Base-by-base conservation (phyloP, 2,329 filamentous ascomycete species). In the Torrubiella hemipterigena region DNA sequence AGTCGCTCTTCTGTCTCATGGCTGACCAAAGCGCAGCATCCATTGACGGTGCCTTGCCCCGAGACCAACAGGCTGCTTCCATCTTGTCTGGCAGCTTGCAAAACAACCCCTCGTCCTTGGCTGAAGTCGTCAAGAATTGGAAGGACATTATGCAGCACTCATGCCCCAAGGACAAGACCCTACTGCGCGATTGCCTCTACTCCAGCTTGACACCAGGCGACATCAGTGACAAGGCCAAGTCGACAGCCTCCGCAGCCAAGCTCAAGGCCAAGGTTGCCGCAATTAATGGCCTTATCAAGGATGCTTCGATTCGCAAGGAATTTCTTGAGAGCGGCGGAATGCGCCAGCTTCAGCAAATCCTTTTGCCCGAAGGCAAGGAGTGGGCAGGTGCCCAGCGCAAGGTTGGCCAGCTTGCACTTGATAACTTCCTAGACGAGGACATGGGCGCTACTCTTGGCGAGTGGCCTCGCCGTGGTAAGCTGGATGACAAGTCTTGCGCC, bases 341-440 rank as follows among this genome's bases (percentile, higher is more conserved):
- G 62, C 51, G 54, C 17, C 56, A 62, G 19, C 54, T 77, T 6
- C 56, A 76, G 11, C 59, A 64, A 26, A 59, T 75, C 6, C 60
- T 79, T 21, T 43, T 59, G 4, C 58, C 55, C 7, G 52, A 61
- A 16, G 61, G 55, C n/a, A 50, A 55, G 5, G 57, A 60, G 17
- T 71, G 73, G 58, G 61, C 61, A 11, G 46, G 54, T 2, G 63
- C 68, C 6, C 62, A 68, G 45, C 62, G 61, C 35, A 72, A 67
- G 44, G 65, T 69, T 16, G 71, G 67, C 2, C 61, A 73, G 37
- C 58, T 80, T 34, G 61, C 78, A 17, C 59, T 69, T 20, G 77
- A 81, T 45, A 75, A 65, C 37, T 81, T 81, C 45, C 55, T 81
- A n/a, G 76, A 81, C 44, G 64, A 67, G 38, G 63, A 69, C 34